A percentile compares a stretch with the other conserved stretches of the same genome.
Conservation (phyloP, 2,329 filamentous ascomycete genomes). For the Metarhizium guizhouense region DNA sequence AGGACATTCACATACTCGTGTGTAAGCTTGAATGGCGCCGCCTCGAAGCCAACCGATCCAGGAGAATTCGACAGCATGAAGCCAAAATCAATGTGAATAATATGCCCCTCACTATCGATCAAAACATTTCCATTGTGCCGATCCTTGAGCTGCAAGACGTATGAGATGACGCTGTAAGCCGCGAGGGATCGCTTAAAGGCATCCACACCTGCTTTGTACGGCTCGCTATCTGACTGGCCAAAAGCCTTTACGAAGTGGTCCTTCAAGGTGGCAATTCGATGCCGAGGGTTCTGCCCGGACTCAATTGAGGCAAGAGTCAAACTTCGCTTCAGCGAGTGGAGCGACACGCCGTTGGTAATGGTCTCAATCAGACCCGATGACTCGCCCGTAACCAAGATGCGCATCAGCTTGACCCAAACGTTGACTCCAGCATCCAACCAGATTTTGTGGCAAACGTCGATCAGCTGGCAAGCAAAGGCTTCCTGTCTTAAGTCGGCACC, state of each 20-base stretch:
- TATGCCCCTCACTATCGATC: conserved; percentile 77
- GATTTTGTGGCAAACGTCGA: conserved; percentile 71
- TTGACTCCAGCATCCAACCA: conserved; percentile 66
- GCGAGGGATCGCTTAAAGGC: conserved; percentile 76
- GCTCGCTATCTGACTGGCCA: conserved; percentile 57
- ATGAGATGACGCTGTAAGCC: conserved; percentile 78
- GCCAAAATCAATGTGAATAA: conserved; percentile 83
- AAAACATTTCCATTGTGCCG: conserved; percentile 81
- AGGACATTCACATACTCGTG: conserved; percentile 80
- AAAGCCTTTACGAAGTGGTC: conserved; percentile 80
- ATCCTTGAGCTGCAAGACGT: conserved; percentile 77
- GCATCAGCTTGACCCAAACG: conserved; percentile 87
- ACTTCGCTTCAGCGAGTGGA: conserved; percentile 76
- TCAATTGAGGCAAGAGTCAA: conserved; percentile 69
- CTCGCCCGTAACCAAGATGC: conserved; percentile 77
- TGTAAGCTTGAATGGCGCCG: conserved; percentile 78
- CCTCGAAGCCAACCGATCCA: conserved; percentile 76
- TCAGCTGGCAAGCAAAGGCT: conserved; percentile 79
- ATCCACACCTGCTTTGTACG: conserved; percentile 63
- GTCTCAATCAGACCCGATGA: conserved; percentile 80
- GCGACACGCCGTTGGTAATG: conserved; percentile 80
- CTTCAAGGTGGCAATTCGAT: conserved; percentile 69
- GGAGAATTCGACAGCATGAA: conserved; percentile 87
- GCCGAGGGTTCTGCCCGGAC: conserved; percentile 61
- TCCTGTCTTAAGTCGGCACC: conserved; percentile 76